Evolutionary conservation across 192 early-diverging fungal species (phyloP), one percentile per base, ranked within the genome.

Genomic region (Martensiomyces pterosporus): DNA sequence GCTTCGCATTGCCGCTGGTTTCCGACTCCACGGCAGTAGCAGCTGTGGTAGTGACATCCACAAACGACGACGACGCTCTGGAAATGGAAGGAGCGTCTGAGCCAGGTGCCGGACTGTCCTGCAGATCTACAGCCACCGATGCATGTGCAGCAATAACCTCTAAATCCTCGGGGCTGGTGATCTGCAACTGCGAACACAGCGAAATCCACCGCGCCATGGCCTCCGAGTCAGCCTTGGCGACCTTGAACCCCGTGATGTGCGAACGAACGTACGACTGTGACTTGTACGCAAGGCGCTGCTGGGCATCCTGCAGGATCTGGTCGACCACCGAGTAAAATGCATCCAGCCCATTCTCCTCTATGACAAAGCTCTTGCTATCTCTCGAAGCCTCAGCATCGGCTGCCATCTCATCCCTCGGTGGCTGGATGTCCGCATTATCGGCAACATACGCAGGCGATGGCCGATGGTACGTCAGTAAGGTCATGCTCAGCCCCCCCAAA

Each of bases 251-350:
- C 7, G 40, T 23, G 14, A 73, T 57, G 13, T 61, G 27, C 9
- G 53, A 14, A 12, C 80, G 78, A 24, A 94, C 88, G 63, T 79
- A 94, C 19, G 77, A 57, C 66, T 94, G 81, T 3, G 90, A 85
- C 29, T 92, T 79, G 75, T 94, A 98, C 5, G 86, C 88, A 24
- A 98, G 81, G 13, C 92, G 62, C 45, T 82, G 80, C 62, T 98
- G 95, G 4, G 92, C 67, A 74, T 96, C 95, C 65, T 92, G 78
- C 38, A 98, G 62, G 41, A 97, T 86, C 46, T 86, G 80, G 24
- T 76, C 77, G 19, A 91, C 83, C n/a, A 88, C 79, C 43, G 52
- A 52, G 24, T 87, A 73, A 49, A 85, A 80, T 38, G 84, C 56
- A 24, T 71, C 76, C 49, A 73, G 68, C 24, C 71, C 80, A 15